phyloP scores from a whole-genome alignment of 306 rosid genomes.

The Rosa persica region DNA sequence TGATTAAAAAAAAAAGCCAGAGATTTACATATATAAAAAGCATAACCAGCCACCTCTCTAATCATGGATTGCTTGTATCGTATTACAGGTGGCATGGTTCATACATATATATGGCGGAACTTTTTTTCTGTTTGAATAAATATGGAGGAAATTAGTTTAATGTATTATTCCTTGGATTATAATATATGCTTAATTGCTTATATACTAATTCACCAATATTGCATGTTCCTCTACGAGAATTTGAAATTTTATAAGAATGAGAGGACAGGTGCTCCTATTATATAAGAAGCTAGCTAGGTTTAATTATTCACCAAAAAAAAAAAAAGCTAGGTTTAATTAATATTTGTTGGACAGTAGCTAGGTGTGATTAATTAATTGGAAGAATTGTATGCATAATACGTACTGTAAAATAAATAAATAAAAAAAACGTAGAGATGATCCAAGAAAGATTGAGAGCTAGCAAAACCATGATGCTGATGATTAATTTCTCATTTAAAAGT shows the following conservation, averaged over 20 bases:
- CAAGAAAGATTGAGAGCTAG: constrained; percentile 3
- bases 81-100: constrained; percentile 9
- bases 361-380: neutral
- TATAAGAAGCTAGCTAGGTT: neutral
- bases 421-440: neutral
- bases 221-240: neutral
- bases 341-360: neutral
- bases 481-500: neutral
- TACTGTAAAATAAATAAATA: too few species aligned
- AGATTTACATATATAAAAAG: constrained; percentile 5
- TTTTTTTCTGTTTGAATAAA: too few species aligned
- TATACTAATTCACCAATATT: constrained; percentile 31
- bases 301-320: too few species aligned
- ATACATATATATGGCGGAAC: neutral
- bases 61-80: constrained; percentile 9
- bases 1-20: constrained; percentile 18
- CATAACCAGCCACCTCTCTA: constrained; percentile 4
- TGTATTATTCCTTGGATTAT: constrained; percentile 12
- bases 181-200: neutral
- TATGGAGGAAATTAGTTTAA: neutral
- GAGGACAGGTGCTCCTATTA: constrained; percentile 13
- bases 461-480: constrained; percentile 17
- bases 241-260: neutral
- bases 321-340: neutral
- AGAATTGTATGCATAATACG: neutral